Conservation (phyloP, 305 asterid species). For the Nicotiana rustica region DNA sequence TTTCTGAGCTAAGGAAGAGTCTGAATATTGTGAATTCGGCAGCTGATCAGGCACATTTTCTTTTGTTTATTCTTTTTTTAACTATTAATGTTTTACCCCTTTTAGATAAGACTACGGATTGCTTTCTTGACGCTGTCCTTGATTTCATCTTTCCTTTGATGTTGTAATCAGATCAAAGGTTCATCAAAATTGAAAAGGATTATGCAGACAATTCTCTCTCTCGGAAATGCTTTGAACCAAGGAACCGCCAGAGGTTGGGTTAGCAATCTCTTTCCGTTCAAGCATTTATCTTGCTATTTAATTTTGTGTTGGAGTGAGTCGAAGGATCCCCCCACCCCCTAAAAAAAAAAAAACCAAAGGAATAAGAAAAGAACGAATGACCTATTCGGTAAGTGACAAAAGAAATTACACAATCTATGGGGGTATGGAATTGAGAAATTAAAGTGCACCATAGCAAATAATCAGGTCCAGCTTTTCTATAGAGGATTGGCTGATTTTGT, state of each 20-base stretch:
- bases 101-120: constrained; percentile 31
- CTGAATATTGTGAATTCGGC: constrained; percentile 79
- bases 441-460: constrained; percentile 6
- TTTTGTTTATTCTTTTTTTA: constrained; percentile 36
- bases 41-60: constrained; percentile 77
- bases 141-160: constrained; percentile 30
- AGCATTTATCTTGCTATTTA: constrained; percentile 28
- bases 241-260: constrained; percentile 91
- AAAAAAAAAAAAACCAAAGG: neutral
- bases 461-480: constrained; percentile 22
- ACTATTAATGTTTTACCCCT: constrained; percentile 25
- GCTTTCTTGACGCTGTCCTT: constrained; percentile 41
- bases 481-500: constrained; percentile 2
- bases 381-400: neutral
- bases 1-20: constrained; percentile 79
- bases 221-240: constrained; percentile 94
- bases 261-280: constrained; percentile 35
- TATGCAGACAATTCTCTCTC: constrained; percentile 95
- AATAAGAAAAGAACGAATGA: neutral
- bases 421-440: constrained; percentile 8
- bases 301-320: constrained; percentile 31
- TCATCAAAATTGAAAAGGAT: constrained; percentile 84
- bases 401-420: constrained; percentile 2
- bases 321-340: neutral
- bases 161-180: constrained; percentile 78